These are phyloP conservation scores for Eimeria tenella DNA, from an alignment of 169 alveolate genomes.

Conservation along the genomic window DNA sequence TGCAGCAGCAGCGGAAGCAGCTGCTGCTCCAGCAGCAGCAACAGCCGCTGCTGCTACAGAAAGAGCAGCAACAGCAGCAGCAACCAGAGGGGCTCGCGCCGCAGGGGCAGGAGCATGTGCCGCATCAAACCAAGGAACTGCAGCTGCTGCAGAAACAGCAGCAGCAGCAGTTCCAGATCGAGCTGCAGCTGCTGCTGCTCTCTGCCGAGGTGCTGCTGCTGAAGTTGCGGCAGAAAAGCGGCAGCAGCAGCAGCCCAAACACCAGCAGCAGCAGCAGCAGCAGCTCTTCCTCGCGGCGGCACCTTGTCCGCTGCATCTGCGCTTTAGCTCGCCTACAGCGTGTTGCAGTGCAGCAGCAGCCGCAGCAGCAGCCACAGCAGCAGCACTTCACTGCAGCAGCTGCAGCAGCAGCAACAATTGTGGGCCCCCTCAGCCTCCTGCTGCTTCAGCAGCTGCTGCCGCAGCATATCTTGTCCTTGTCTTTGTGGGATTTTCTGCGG, in stretches of 20 bases:
- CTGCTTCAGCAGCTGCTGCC: constrained; percentile 64
- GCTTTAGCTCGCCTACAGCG: constrained; percentile 46
- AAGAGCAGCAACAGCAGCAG: constrained; percentile 28
- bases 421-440: constrained; percentile 16
- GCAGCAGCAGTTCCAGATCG: not conserved
- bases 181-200: not conserved
- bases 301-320: constrained; percentile 36
- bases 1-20: constrained; percentile 32
- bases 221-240: constrained; percentile 22
- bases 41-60: not conserved
- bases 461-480: constrained; percentile 23
- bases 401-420: constrained; percentile 16
- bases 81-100: not conserved
- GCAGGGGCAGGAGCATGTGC: constrained; percentile 15
- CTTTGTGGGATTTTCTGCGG: not conserved
- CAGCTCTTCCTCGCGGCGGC: constrained; percentile 10
- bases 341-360: constrained; percentile 7
- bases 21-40: not conserved
- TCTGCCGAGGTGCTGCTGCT: not conserved
- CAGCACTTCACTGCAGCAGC: not conserved
- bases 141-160: not conserved
- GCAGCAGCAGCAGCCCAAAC: constrained; percentile 23
- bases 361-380: constrained; percentile 46
- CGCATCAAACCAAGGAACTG: not conserved
- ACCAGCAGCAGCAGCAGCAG: constrained; percentile 46